Evolutionary conservation across 257 asterid genomes (phyloP).

Genomic region (Solanum arcanum): DNA sequence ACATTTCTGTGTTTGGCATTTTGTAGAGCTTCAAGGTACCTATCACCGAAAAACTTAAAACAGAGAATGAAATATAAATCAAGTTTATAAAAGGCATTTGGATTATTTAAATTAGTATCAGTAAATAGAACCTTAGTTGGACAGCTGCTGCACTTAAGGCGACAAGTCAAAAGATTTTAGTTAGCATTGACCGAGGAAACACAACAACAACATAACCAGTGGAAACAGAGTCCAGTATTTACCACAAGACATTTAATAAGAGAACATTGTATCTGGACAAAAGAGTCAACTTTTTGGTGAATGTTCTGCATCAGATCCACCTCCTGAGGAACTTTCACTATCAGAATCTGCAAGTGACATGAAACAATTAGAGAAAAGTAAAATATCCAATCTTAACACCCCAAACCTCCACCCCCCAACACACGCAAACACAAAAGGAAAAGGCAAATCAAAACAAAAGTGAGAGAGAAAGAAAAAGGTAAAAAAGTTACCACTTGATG

Average conservation of each 20-base stretch:
- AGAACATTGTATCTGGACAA: slow-evolving; percentile 25
- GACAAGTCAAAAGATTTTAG: background rate
- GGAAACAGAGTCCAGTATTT: background rate
- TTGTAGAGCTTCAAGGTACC: background rate
- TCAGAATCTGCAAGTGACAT: slow-evolving; percentile 45
- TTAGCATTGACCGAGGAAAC: background rate
- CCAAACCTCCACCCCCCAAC: background rate
- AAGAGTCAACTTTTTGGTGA: slow-evolving; percentile 27
- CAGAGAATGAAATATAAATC: background rate
- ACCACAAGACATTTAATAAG: background rate
- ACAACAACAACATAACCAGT: background rate
- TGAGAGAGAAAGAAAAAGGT: background rate
- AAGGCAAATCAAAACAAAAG: background rate
- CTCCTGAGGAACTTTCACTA: slow-evolving; percentile 52
- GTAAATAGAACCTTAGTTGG: background rate
- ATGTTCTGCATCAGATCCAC: slow-evolving; percentile 48
- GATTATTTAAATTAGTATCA: background rate
- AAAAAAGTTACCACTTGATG: slow-evolving; percentile 44
- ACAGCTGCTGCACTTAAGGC: background rate
- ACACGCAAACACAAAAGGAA: background rate
- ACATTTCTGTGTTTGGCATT: background rate
- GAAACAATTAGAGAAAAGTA: background rate
- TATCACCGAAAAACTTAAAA: background rate
- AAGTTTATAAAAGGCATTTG: background rate
- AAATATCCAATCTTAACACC: background rate